phyloP scores from a whole-genome alignment of 305 asterid species.

The Ruellia speciosa region DNA sequence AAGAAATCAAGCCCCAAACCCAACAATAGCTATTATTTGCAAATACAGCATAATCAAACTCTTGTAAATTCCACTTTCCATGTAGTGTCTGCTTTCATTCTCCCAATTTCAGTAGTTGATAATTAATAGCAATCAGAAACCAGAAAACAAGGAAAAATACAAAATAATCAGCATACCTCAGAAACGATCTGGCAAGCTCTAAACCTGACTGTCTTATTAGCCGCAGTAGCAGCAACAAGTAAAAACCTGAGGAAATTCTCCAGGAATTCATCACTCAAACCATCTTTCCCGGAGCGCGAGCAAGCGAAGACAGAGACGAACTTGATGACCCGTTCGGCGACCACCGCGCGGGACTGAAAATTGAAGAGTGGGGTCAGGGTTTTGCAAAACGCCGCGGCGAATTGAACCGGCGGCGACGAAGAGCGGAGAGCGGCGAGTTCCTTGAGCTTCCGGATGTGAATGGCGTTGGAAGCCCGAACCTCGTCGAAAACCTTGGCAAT shows the following conservation, averaged over 20 bases:
- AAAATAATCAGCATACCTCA: conserved; percentile 43
- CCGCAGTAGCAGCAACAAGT: conserved; percentile 51
- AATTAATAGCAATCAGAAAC: neutral
- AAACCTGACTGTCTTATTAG: conserved; percentile 61
- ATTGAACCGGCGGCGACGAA: conserved; percentile 31
- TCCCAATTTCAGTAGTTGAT: neutral
- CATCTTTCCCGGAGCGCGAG: conserved; percentile 29
- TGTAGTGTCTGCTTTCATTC: neutral
- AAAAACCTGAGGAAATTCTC: conserved; percentile 59
- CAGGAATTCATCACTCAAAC: conserved; percentile 41
- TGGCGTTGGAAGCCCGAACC: conserved; percentile 50
- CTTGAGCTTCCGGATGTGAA: conserved; percentile 65
- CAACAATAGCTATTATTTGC: neutral
- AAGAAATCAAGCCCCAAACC: neutral
- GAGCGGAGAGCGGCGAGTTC: conserved; percentile 53
- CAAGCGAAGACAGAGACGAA: conserved; percentile 52
- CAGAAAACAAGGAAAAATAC: neutral
- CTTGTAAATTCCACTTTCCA: conserved; percentile 3
- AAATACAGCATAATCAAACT: conserved; percentile 5
- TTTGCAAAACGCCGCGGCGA: conserved; percentile 44
- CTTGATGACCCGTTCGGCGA: conserved; percentile 58
- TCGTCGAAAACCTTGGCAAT: conserved; percentile 54
- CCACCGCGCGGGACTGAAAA: conserved; percentile 55
- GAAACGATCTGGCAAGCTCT: conserved; percentile 89
- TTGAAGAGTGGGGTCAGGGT: conserved; percentile 56